Conservation (phyloP, 257 asterid species). For the Solanum infundibuliforme region DNA sequence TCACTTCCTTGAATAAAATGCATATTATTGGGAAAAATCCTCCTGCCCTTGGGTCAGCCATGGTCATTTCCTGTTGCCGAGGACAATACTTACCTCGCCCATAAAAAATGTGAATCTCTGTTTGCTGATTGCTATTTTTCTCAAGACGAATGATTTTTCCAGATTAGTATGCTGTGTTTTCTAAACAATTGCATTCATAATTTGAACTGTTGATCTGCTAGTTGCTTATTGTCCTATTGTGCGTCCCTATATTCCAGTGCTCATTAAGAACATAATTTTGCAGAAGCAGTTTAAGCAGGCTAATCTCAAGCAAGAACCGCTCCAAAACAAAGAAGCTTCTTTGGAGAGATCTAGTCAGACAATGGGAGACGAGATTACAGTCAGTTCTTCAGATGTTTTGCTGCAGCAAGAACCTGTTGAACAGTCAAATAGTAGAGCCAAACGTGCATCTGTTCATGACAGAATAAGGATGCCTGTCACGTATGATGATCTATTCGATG, state of each 20-base stretch:
- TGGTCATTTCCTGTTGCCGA: background rate
- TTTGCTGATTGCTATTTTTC: background rate
- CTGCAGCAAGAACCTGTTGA: slow-evolving; percentile 16
- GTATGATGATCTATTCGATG: slow-evolving; percentile 51
- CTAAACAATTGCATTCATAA: background rate
- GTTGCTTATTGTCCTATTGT: background rate
- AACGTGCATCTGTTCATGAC: slow-evolving; percentile 47
- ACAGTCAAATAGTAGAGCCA: slow-evolving; percentile 9
- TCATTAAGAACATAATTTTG: slow-evolving; percentile 1
- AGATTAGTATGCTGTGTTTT: background rate
- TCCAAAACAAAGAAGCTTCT: slow-evolving; percentile 18
- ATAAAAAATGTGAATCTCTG: background rate
- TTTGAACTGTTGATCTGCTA: background rate
- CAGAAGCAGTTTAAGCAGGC: slow-evolving; percentile 72
- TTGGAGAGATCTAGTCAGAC: background rate
- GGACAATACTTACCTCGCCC: background rate
- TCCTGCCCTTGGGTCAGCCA: background rate
- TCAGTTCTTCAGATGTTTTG: slow-evolving; percentile 8
- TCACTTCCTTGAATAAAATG: background rate
- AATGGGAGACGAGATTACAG: background rate
- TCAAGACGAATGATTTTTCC: background rate
- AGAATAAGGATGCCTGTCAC: slow-evolving; percentile 65
- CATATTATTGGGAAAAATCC: background rate
- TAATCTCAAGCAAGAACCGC: slow-evolving; percentile 15
- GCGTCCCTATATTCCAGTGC: background rate